Evolutionary conservation across 768 basidiomycete genomes (phyloP).

Genomic region (Antrodiella citrinella): DNA sequence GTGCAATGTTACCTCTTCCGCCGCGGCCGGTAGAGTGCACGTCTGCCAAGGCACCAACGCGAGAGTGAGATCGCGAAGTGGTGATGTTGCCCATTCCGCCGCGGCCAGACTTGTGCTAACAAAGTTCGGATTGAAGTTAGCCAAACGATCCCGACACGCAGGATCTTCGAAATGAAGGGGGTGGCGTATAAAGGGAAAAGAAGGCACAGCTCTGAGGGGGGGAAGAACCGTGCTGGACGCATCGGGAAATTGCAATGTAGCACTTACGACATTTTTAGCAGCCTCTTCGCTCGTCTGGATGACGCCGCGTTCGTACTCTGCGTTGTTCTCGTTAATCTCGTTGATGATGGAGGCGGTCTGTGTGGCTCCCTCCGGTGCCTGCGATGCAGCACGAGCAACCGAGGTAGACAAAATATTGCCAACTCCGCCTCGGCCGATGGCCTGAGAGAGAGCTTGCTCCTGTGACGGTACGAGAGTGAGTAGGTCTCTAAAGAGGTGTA

Average conservation of each 20-base stretch:
- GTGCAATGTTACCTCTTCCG: conserved; percentile 50
- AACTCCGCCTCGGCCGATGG: conserved; percentile 71
- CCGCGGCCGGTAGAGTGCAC: conserved; percentile 53
- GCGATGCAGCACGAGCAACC: conserved; percentile 31
- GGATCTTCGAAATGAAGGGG: background rate
- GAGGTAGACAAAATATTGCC: conserved; percentile 84
- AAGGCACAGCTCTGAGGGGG: background rate
- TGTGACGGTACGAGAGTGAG: background rate
- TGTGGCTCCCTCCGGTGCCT: conserved; percentile 11
- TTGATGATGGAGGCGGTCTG: conserved; percentile 21
- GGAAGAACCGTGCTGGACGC: background rate
- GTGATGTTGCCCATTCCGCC: conserved; percentile 85
- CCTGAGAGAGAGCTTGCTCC: conserved; percentile 30
- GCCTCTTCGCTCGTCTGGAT: conserved; percentile 26
- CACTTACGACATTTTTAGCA: conserved; percentile 9
- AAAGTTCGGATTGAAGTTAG: no score
- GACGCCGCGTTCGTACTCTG: conserved; percentile 30
- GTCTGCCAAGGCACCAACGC: conserved; percentile 21
- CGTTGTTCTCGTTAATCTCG: conserved; percentile 14
- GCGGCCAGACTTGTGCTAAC: conserved; percentile 63
- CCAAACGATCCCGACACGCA: no score
- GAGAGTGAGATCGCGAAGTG: conserved; percentile 41
- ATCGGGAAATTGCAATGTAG: background rate
- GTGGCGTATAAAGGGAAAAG: background rate
- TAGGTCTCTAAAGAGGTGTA: background rate